Conservation (phyloP, 768 basidiomycete species). For the Serpula lacrymans region DNA sequence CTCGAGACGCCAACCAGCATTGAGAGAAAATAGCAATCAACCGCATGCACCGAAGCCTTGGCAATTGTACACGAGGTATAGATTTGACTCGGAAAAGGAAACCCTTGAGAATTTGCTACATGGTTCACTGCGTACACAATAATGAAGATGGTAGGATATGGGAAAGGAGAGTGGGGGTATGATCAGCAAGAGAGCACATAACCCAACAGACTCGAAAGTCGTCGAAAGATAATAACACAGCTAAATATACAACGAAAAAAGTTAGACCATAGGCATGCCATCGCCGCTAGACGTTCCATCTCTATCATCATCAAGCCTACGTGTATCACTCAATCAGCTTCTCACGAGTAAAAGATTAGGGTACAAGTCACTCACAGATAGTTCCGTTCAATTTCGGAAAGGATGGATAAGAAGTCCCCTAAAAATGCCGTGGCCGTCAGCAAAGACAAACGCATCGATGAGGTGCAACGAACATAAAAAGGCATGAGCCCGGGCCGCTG, state of each 20-base stretch:
- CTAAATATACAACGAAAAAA: constrained; percentile 4
- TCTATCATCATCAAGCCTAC: constrained; percentile 68
- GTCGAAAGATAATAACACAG: no score
- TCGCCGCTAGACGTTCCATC: constrained; percentile 60
- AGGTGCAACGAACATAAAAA: constrained; percentile 64
- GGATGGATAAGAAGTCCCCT: constrained; percentile 92
- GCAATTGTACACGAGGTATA: no score
- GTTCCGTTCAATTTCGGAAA: constrained; percentile 89
- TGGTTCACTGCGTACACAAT: constrained; percentile 1
- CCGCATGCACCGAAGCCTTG: no score
- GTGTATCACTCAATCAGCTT: constrained; percentile 10
- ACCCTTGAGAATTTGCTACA: constrained; percentile 6
- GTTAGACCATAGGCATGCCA: constrained; percentile 38
- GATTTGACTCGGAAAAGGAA: no score
- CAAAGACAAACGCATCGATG: constrained; percentile 1
- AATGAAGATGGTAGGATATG: no score
- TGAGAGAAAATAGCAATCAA: no score
- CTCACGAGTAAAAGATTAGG: neutral
- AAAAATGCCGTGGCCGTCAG: constrained; percentile 11
- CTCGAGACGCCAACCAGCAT: no score
- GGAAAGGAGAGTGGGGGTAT: no score
- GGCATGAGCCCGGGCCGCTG: constrained; percentile 80
- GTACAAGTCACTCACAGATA: constrained; percentile 57
- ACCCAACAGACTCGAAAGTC: no score
- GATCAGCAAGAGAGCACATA: no score